A percentile compares a stretch with the other conserved stretches of the same genome.
phyloP scores from a whole-genome alignment of 148 eudicot species.

The Chenopodium album region DNA sequence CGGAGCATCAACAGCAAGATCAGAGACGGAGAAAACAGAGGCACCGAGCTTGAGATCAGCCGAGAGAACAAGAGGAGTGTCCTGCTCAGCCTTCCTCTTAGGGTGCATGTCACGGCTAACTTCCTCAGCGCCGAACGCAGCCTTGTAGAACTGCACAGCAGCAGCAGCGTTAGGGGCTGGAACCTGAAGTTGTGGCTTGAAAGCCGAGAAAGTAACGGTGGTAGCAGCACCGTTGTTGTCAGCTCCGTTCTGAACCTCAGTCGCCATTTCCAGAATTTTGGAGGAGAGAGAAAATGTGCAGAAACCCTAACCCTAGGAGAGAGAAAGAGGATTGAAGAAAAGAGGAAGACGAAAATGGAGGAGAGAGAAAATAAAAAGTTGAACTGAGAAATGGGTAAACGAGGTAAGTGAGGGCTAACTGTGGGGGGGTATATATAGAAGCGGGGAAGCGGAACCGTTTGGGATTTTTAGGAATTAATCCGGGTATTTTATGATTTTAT shows the following conservation, averaged over 20 bases:
- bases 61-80: constrained; percentile 60
- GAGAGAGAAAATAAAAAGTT: background rate
- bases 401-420: constrained; percentile 3
- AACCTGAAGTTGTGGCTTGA: constrained; percentile 66
- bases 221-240: constrained; percentile 27
- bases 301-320: constrained; percentile 47
- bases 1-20: constrained; percentile 52
- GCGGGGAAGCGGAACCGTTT: constrained; percentile 50
- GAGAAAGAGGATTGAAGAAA: constrained; percentile 23
- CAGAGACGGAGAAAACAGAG: constrained; percentile 51
- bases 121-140: constrained; percentile 87
- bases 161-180: constrained; percentile 61
- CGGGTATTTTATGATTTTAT: background rate
- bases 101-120: constrained; percentile 52
- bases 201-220: constrained; percentile 41
- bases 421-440: constrained; percentile 35
- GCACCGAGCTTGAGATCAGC: constrained; percentile 77
- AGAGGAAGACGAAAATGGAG: constrained; percentile 4
- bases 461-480: background rate
- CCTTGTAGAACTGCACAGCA: constrained; percentile 83
- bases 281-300: background rate
- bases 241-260: constrained; percentile 44
- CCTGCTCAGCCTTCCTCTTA: constrained; percentile 91
- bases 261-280: constrained; percentile 33
- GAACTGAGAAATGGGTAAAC: constrained; percentile 9